phyloP scores from a whole-genome alignment of 352 stramenopile genomes.

The Phytophthora crassamura region DNA sequence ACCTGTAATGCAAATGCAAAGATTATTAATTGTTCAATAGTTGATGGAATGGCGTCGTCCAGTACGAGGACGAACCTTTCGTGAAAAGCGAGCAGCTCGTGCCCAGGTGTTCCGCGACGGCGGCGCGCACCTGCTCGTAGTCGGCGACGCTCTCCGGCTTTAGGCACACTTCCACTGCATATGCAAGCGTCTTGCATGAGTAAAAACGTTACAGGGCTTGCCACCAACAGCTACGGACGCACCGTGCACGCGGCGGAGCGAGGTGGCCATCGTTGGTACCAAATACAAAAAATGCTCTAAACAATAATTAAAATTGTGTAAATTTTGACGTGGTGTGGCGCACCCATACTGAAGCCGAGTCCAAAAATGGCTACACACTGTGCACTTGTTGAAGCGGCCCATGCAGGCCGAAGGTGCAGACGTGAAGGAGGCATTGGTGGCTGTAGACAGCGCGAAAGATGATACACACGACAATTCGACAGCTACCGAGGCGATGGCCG shows the following conservation, averaged over 20 bases:
- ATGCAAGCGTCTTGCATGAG: neutral
- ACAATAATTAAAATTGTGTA: neutral
- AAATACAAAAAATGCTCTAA: slow-evolving; percentile 1
- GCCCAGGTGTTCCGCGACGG: slow-evolving; percentile 35
- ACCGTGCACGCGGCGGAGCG: slow-evolving; percentile 36
- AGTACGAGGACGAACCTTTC: slow-evolving; percentile 24
- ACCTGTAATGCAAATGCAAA: slow-evolving; percentile 33
- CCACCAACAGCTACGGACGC: neutral
- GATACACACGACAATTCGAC: neutral
- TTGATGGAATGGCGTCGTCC: neutral
- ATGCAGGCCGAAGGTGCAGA: too few relatives aligned
- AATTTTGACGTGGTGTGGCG: neutral
- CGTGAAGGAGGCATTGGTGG: neutral
- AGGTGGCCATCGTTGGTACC: slow-evolving; percentile 6
- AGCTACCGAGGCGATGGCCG: neutral
- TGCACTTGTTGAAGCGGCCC: neutral
- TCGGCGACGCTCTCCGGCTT: slow-evolving; percentile 55
- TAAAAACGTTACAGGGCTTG: too few relatives aligned
- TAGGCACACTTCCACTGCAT: slow-evolving; percentile 64
- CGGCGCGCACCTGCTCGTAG: slow-evolving; percentile 40
- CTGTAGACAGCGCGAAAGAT: neutral
- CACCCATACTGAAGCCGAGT: slow-evolving; percentile 19
- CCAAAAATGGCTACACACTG: slow-evolving; percentile 22
- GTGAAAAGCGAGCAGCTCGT: slow-evolving; percentile 36
- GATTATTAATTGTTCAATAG: neutral